Evolutionary conservation across 2,329 filamentous ascomycete genomes (phyloP).

Genomic region (Balansia obtecta): DNA sequence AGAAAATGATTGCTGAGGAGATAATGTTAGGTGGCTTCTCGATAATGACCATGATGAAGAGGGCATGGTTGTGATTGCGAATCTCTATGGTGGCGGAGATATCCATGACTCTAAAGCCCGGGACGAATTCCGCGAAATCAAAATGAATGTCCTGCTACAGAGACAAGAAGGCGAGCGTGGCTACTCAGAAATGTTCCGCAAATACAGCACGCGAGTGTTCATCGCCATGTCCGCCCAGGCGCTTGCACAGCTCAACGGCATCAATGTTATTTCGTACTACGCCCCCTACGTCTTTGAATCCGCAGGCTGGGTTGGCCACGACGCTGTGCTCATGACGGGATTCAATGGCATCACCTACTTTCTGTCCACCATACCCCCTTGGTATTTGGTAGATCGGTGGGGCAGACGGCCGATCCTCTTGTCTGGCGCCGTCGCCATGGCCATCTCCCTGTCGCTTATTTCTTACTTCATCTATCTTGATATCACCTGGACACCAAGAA

Average conservation of each 20-base stretch:
- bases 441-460: conserved; percentile 73
- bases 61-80: conserved; percentile 95
- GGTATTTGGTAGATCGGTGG: conserved; percentile 92
- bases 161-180: conserved; percentile 90
- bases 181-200: conserved; percentile 88
- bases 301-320: conserved; percentile 84
- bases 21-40: conserved; percentile 64
- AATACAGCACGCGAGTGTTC: conserved; percentile 84
- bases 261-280: conserved; percentile 99
- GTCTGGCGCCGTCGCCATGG: conserved; percentile 81
- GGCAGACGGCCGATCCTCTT: conserved; percentile 82
- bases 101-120: conserved; percentile 86
- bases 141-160: conserved; percentile 89
- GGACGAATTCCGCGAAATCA: conserved; percentile 96
- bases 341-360: conserved; percentile 89
- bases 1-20: background rate
- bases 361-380: conserved; percentile 83
- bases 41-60: conserved; percentile 98
- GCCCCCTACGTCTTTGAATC: conserved; percentile 93
- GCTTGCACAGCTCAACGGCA: conserved; percentile 92
- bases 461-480: conserved; percentile 94
- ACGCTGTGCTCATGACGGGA: conserved; percentile 92
- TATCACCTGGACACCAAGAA: conserved; percentile 59
- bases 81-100: conserved; percentile 90
- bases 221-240: conserved; percentile 98